Evolutionary conservation across 148 eudicot species (phyloP).

Genomic region (Silene latifolia): DNA sequence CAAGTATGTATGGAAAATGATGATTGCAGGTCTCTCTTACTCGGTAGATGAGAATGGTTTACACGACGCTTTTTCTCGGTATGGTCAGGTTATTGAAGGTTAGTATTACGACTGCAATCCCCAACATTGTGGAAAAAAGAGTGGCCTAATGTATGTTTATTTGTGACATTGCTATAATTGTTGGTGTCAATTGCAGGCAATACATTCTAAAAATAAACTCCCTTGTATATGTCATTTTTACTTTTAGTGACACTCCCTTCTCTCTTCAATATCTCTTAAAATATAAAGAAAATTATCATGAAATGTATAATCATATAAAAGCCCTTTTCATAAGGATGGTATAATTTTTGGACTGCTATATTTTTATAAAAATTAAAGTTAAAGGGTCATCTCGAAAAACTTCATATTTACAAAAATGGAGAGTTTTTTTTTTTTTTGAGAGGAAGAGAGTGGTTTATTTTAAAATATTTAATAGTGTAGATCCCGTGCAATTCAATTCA

Average conservation of each 20-base stretch:
- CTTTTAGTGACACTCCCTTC: too few species aligned
- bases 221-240: too few species aligned
- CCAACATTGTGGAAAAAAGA: background rate
- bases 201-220: too few species aligned
- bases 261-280: too few species aligned
- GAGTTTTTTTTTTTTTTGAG: background rate
- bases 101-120: conserved; percentile 1
- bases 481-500: too few species aligned
- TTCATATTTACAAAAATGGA: too few species aligned
- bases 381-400: too few species aligned
- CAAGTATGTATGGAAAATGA: background rate
- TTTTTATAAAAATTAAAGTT: too few species aligned
- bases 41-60: conserved; percentile 51
- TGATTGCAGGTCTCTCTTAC: conserved; percentile 67
- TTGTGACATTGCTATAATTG: background rate
- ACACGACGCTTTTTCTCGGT: conserved; percentile 51
- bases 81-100: conserved; percentile 89
- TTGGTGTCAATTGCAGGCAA: background rate
- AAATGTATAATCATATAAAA: too few species aligned
- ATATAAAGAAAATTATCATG: too few species aligned
- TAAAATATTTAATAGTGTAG: background rate
- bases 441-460: background rate
- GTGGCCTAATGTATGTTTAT: background rate
- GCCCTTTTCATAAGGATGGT: too few species aligned
- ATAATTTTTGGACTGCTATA: too few species aligned